Conservation (phyloP, 352 stramenopile genomes). For the Pythium scleroteichum region DNA sequence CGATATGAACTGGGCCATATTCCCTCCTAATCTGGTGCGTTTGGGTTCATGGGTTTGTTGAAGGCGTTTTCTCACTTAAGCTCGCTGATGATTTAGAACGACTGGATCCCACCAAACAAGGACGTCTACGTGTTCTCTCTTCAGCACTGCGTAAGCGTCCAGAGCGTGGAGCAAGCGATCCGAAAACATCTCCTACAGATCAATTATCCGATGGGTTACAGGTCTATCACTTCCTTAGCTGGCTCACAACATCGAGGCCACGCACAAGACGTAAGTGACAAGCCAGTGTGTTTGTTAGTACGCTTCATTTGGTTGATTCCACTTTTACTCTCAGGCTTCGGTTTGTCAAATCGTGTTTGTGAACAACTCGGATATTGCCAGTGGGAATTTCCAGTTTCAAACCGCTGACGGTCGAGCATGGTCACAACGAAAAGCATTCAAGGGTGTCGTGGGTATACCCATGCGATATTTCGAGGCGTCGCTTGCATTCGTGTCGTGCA, state of each 20-base stretch:
- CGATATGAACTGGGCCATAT: slow-evolving; percentile 75
- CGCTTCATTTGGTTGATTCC: slow-evolving; percentile 2
- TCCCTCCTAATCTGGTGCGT: slow-evolving; percentile 62
- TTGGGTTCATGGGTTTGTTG: not conserved
- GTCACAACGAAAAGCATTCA: slow-evolving; percentile 75
- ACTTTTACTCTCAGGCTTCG: slow-evolving; percentile 35
- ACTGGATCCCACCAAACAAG: slow-evolving; percentile 75
- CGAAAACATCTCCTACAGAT: slow-evolving; percentile 69
- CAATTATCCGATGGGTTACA: slow-evolving; percentile 80
- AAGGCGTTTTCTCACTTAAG: too few relatives aligned
- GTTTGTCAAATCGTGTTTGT: slow-evolving; percentile 88
- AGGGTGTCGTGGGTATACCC: slow-evolving; percentile 76
- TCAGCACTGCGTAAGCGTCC: slow-evolving; percentile 68
- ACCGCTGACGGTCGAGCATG: slow-evolving; percentile 65
- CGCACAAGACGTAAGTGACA: slow-evolving; percentile 60
- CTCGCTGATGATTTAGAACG: slow-evolving; percentile 26
- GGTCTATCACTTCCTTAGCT: slow-evolving; percentile 78
- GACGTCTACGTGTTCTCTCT: slow-evolving; percentile 87
- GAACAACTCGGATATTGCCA: slow-evolving; percentile 80
- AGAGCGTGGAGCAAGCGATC: slow-evolving; percentile 67
- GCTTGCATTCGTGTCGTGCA: slow-evolving; percentile 83
- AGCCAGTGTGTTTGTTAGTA: slow-evolving; percentile 6
- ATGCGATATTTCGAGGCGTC: slow-evolving; percentile 84
- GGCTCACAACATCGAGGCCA: slow-evolving; percentile 56
- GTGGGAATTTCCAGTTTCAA: slow-evolving; percentile 78